These are phyloP conservation scores for Anisodus acutangulus DNA, from an alignment of 257 asterid species.

Conservation along the genomic window DNA sequence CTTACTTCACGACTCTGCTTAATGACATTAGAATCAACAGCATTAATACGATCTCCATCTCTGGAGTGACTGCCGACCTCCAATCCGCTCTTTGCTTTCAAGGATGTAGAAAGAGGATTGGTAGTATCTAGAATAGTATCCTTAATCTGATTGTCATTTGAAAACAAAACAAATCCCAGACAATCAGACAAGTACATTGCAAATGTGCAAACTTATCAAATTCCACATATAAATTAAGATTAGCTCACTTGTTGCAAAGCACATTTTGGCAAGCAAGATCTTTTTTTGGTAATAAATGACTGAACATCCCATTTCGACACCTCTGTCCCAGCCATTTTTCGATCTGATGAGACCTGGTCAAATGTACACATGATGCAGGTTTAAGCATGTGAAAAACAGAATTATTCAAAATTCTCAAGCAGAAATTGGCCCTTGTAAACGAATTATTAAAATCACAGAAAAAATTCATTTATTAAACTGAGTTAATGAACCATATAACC, in stretches of 20 bases:
- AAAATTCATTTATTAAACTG: not conserved
- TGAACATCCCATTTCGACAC: conserved; percentile 57
- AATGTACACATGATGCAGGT: conserved; percentile 26
- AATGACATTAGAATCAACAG: conserved; percentile 34
- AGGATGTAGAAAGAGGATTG: conserved; percentile 51
- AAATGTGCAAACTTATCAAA: not conserved
- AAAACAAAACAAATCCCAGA: conserved; percentile 31
- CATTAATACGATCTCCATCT: conserved; percentile 28
- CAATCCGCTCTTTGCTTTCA: conserved; percentile 59
- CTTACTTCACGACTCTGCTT: conserved; percentile 28
- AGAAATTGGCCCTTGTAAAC: not conserved
- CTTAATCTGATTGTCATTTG: conserved; percentile 53
- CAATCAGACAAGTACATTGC: not conserved
- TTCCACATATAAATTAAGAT: conserved; percentile 25
- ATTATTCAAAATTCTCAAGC: not conserved
- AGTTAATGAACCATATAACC: not conserved
- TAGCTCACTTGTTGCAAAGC: conserved; percentile 52
- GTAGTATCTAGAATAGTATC: conserved; percentile 49
- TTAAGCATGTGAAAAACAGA: conserved; percentile 34
- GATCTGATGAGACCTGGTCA: conserved; percentile 44
- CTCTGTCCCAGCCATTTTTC: conserved; percentile 44
- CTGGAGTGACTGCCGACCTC: conserved; percentile 39
- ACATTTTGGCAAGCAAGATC: conserved; percentile 42
- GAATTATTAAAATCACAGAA: not conserved
- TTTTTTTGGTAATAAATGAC: conserved; percentile 49